phyloP scores from a whole-genome alignment of 768 basidiomycete species.

The Plicaturopsis crispa region DNA sequence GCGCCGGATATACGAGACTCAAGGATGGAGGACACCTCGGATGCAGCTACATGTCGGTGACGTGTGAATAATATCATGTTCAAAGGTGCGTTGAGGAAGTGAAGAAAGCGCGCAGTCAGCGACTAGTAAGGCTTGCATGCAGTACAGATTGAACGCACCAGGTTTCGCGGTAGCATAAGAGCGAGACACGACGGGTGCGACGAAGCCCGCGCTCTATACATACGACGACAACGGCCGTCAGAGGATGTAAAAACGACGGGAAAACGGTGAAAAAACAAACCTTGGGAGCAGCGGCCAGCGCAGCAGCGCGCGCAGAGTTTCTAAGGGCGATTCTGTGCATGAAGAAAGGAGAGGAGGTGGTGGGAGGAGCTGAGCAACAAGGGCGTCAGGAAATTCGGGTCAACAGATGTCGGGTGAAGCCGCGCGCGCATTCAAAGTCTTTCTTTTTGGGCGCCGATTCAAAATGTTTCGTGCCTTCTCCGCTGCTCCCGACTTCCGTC shows the following conservation, averaged over 20 bases:
- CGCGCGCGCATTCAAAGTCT: too few species aligned
- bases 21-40: slow-evolving; percentile 98
- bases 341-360: slow-evolving; percentile 39
- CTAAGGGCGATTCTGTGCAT: slow-evolving; percentile 84
- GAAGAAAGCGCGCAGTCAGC: slow-evolving; percentile 9
- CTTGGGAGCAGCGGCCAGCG: slow-evolving; percentile 60
- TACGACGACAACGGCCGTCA: too few species aligned
- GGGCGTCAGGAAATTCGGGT: neutral
- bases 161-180: slow-evolving; percentile 98
- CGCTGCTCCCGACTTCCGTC: too few species aligned
- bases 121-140: neutral
- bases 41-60: slow-evolving; percentile 66
- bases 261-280: slow-evolving; percentile 28
- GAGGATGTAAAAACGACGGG: slow-evolving; percentile 2
- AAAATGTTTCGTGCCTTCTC: neutral
- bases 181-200: slow-evolving; percentile 54
- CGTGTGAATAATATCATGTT: slow-evolving; percentile 22
- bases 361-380: slow-evolving; percentile 26
- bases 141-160: slow-evolving; percentile 45
- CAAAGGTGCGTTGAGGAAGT: slow-evolving; percentile 5
- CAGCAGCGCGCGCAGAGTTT: slow-evolving; percentile 75
- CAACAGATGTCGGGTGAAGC: neutral
- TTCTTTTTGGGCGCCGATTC: neutral
- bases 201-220: slow-evolving; percentile 30
- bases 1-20: slow-evolving; percentile 97